Evolutionary conservation across 2,329 filamentous ascomycete species (phyloP).

Genomic region (Ceratocystis diversiconidia): DNA sequence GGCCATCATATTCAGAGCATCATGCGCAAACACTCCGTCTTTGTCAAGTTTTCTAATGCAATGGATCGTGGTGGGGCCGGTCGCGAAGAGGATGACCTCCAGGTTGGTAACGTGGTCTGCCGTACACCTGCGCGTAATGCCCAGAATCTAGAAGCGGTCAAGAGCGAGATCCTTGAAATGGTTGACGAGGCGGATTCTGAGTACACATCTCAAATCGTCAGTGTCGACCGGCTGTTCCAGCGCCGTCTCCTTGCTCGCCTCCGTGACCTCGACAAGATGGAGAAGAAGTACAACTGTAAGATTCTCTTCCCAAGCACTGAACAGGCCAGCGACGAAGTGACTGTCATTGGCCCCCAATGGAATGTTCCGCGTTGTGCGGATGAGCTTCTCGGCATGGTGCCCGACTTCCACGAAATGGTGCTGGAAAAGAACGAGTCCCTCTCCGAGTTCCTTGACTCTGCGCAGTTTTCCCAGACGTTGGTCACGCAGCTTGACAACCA

Average conservation of each 20-base stretch:
- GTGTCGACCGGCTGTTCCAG: constrained; percentile 89
- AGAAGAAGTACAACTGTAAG: constrained; percentile 99
- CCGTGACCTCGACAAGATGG: constrained; percentile 78
- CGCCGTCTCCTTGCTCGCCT: constrained; percentile 83
- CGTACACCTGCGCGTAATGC: constrained; percentile 93
- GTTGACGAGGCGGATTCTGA: constrained; percentile 94
- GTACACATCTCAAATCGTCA: constrained; percentile 85
- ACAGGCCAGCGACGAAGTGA: constrained; percentile 90
- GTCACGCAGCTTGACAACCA: constrained; percentile 75
- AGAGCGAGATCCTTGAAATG: constrained; percentile 99
- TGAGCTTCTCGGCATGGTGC: constrained; percentile 93
- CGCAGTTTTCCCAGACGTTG: constrained; percentile 67
- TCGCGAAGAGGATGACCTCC: constrained; percentile 94
- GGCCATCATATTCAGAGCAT: constrained; percentile 98
- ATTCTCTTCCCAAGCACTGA: constrained; percentile 97
- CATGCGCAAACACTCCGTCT: constrained; percentile 99
- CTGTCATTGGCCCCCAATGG: constrained; percentile 91
- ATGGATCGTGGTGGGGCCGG: constrained; percentile 92
- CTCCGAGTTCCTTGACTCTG: constrained; percentile 66
- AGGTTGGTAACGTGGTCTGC: constrained; percentile 98
- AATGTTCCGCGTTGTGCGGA: constrained; percentile 95
- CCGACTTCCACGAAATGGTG: constrained; percentile 83
- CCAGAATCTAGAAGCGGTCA: constrained; percentile 89
- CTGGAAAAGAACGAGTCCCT: constrained; percentile 64
- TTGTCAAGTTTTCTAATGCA: constrained; percentile 98